phyloP scores from a whole-genome alignment of 179 eudicot species.

The Silene noctiflora region DNA sequence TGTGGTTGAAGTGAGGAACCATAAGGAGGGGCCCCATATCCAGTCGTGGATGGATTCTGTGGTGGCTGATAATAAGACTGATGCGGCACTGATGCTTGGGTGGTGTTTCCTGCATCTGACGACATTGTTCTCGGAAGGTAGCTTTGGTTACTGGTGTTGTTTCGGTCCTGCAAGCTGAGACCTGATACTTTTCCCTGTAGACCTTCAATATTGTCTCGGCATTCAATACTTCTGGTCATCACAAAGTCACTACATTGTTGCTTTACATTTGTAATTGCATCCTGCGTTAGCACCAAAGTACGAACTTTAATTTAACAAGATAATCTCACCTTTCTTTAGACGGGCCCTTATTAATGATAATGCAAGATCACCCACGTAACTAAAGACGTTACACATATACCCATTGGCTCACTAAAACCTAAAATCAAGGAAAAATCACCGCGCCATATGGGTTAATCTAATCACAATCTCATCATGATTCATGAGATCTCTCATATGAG shows the following conservation, averaged over 20 bases:
- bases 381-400: too few relatives aligned
- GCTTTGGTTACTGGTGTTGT: slow-evolving; percentile 43
- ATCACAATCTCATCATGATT: too few relatives aligned
- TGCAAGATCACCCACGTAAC: too few relatives aligned
- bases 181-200: slow-evolving; percentile 82
- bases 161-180: slow-evolving; percentile 80
- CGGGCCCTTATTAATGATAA: too few relatives aligned
- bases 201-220: slow-evolving; percentile 90
- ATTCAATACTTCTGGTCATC: slow-evolving; percentile 90
- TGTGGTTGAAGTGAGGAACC: slow-evolving; percentile 13
- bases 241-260: slow-evolving; percentile 93
- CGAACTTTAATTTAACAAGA: too few relatives aligned
- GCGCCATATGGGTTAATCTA: too few relatives aligned
- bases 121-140: slow-evolving; percentile 58
- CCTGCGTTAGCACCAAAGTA: slow-evolving; percentile 37
- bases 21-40: slow-evolving; percentile 38
- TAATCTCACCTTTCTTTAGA: too few relatives aligned
- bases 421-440: too few relatives aligned
- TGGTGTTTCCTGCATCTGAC: slow-evolving; percentile 34
- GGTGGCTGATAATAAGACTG: slow-evolving; percentile 31
- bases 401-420: too few relatives aligned
- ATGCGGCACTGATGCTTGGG: slow-evolving; percentile 50
- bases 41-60: slow-evolving; percentile 51
- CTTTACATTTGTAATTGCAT: slow-evolving; percentile 80
- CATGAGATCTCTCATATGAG: too few relatives aligned